Evolutionary conservation across 2,329 filamentous ascomycete species (phyloP).

Genomic region (Aspergillus hiratsukae): DNA sequence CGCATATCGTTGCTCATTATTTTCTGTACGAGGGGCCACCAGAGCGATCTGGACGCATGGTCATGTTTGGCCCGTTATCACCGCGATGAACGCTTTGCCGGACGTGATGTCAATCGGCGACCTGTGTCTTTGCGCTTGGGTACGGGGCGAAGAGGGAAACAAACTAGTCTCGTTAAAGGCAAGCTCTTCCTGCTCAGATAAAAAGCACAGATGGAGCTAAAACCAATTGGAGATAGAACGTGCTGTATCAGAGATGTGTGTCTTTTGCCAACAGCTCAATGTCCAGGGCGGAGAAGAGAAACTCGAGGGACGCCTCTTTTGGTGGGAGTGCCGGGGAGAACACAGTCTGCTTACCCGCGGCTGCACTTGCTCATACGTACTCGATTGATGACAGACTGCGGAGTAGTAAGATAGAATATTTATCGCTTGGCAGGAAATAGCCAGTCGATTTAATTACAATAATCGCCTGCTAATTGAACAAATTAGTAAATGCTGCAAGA

Average conservation of each 20-base stretch:
- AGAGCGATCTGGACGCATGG: slow-evolving; percentile 23
- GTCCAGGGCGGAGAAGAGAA: slow-evolving; percentile 18
- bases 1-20: slow-evolving; percentile 32
- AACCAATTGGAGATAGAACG: background rate
- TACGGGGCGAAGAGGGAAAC: background rate
- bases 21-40: slow-evolving; percentile 22
- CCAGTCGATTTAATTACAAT: background rate
- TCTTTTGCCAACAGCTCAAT: background rate
- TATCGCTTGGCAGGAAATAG: background rate
- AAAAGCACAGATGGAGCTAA: background rate
- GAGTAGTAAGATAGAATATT: background rate
- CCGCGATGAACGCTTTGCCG: slow-evolving; percentile 29
- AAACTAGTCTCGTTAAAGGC: background rate
- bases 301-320: slow-evolving; percentile 2
- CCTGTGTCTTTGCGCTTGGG: slow-evolving; percentile 3
- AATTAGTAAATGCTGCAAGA: background rate
- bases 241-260: background rate
- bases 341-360: slow-evolving; percentile 14
- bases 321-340: slow-evolving; percentile 13
- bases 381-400: background rate
- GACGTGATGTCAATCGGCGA: slow-evolving; percentile 12
- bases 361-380: background rate
- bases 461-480: background rate
- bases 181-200: background rate
- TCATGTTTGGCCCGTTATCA: slow-evolving; percentile 21